A percentile compares a stretch with the other conserved stretches of the same genome.
Evolutionary conservation across 768 basidiomycete genomes (phyloP).

Genomic region (Agrocybe praecox): DNA sequence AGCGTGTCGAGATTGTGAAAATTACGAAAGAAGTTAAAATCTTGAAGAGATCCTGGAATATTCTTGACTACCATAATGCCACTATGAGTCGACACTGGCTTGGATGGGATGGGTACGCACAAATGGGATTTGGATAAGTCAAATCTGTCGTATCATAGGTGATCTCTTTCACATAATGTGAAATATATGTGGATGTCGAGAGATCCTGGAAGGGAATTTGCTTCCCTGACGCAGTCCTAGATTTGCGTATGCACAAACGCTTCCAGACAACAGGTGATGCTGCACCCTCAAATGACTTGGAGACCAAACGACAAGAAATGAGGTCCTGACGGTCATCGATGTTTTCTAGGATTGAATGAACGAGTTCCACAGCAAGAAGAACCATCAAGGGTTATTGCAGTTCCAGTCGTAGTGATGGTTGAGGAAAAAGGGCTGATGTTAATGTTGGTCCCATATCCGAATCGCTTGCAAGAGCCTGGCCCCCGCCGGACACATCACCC

Average conservation of each 20-base stretch:
- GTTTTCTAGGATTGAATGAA: neutral
- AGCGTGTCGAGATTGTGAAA: neutral
- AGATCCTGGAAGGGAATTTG: too few species aligned
- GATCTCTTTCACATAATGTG: neutral
- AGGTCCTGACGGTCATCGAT: neutral
- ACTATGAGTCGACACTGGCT: too few species aligned
- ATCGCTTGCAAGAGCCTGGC: too few species aligned
- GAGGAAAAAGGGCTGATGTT: too few species aligned
- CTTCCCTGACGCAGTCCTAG: neutral
- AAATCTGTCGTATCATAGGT: neutral
- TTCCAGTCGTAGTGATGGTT: too few species aligned
- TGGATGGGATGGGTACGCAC: too few species aligned
- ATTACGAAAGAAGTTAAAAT: neutral
- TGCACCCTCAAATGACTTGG: neutral
- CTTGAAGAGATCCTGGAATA: neutral
- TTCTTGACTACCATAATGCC: neutral
- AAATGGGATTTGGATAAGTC: neutral
- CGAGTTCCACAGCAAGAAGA: too few species aligned
- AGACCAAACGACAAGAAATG: neutral
- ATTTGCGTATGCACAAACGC: neutral
- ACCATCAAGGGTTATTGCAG: too few species aligned
- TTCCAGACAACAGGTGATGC: neutral
- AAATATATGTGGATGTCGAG: too few species aligned
- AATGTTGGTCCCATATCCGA: too few species aligned
- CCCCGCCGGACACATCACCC: too few species aligned